Evolutionary conservation across 2,329 filamentous ascomycete species (phyloP).

Genomic region (Pleomassaria siparia): DNA sequence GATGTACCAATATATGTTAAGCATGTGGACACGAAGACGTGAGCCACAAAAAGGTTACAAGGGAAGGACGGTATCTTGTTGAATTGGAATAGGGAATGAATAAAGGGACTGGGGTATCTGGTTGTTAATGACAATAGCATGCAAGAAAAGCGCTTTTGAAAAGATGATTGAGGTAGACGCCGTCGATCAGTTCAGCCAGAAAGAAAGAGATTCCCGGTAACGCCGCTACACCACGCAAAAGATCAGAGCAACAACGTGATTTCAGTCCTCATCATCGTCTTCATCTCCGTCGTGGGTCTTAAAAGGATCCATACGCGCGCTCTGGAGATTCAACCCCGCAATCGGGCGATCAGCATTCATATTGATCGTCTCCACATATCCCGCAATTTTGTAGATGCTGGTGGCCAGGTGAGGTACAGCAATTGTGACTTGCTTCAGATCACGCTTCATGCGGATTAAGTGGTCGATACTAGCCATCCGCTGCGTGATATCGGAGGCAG

Average conservation of each 20-base stretch:
- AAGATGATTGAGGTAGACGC: no score
- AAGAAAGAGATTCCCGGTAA: no score
- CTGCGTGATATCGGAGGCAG: neutral
- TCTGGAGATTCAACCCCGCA: neutral
- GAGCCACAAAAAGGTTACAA: neutral
- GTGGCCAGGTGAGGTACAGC: neutral
- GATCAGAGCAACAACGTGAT: no score
- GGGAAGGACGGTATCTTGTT: no score
- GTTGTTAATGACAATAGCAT: no score
- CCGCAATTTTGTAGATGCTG: neutral
- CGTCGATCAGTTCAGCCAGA: no score
- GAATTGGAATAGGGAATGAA: no score
- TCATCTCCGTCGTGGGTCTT: neutral
- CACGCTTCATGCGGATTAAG: neutral
- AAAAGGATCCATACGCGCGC: neutral
- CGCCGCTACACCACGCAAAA: no score
- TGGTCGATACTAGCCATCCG: neutral
- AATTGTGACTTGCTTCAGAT: neutral
- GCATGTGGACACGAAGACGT: neutral
- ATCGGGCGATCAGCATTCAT: neutral
- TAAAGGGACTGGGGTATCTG: no score
- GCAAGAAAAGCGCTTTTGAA: no score
- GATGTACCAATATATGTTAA: neutral
- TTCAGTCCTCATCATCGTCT: neutral
- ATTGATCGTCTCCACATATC: neutral